Evolutionary conservation across 2,329 filamentous ascomycete species (phyloP).

Genomic region (Talaromyces islandicus): DNA sequence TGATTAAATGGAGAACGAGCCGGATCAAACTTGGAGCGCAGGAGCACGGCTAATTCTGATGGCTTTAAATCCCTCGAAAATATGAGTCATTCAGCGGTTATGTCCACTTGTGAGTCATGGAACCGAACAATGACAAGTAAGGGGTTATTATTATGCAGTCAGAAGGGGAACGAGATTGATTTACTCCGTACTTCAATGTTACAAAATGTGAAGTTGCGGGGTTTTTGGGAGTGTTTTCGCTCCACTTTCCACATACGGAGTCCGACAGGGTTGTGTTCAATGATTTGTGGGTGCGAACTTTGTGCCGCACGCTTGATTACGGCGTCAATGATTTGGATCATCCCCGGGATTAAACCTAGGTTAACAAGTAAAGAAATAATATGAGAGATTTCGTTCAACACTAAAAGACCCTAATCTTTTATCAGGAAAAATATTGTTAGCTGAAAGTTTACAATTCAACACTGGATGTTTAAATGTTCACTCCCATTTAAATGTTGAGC

Average conservation of each 20-base stretch:
- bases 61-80: not conserved
- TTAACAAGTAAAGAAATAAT: not conserved
- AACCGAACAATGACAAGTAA: not conserved
- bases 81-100: not conserved
- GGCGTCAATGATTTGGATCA: not conserved
- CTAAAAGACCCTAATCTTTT: not conserved
- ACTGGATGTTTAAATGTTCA: too few species aligned
- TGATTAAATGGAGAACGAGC: not conserved
- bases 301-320: not conserved
- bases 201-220: not conserved
- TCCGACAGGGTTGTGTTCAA: not conserved
- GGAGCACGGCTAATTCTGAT: too few species aligned
- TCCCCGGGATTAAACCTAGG: too few species aligned
- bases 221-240: not conserved
- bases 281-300: too few species aligned
- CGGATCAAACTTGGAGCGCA: not conserved
- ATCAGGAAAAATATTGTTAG: too few species aligned
- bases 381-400: not conserved
- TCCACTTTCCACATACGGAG: not conserved
- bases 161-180: not conserved
- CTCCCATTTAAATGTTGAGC: too few species aligned
- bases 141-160: not conserved
- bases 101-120: not conserved
- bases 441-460: too few species aligned
- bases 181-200: not conserved